Conservation (phyloP, 305 asterid species). For the Ajuga reptans region DNA sequence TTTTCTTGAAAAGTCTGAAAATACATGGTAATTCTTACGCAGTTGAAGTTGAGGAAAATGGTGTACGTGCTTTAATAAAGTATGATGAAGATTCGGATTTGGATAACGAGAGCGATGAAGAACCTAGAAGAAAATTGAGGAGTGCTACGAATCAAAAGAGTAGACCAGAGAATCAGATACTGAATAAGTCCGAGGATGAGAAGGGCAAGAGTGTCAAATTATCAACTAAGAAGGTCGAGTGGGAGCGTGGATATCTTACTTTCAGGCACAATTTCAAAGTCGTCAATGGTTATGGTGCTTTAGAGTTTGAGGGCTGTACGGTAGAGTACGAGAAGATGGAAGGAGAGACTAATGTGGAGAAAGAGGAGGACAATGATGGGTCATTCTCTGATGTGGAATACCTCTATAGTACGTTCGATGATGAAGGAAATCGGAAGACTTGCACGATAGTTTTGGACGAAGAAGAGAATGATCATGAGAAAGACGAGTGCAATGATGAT, state of each 20-base stretch:
- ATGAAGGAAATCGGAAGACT: background rate
- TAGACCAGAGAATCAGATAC: background rate
- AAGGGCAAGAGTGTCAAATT: background rate
- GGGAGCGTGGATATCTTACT: background rate
- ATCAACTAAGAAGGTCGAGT: background rate
- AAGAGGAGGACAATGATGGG: background rate
- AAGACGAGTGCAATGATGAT: slow-evolving; percentile 4
- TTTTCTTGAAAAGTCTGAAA: slow-evolving; percentile 18
- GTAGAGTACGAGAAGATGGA: slow-evolving; percentile 7
- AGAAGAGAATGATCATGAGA: background rate
- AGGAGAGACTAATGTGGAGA: background rate
- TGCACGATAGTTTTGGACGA: background rate
- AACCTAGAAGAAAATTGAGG: slow-evolving; percentile 23
- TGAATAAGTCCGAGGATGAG: slow-evolving; percentile 1
- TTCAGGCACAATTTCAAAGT: background rate
- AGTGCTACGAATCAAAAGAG: background rate
- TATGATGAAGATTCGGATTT: slow-evolving; percentile 21
- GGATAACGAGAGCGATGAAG: slow-evolving; percentile 10
- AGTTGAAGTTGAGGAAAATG: slow-evolving; percentile 4
- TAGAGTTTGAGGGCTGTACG: background rate
- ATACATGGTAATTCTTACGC: slow-evolving; percentile 21
- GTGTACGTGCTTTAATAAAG: background rate
- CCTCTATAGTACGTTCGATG: background rate
- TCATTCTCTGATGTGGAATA: background rate
- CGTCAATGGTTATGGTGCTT: background rate